Percentiles rank a stretch among this genome's conserved stretches.
These are phyloP conservation scores for Leccinum solheimii DNA, from an alignment of 1,284 basidiomycete genomes.

Conservation along the genomic window DNA sequence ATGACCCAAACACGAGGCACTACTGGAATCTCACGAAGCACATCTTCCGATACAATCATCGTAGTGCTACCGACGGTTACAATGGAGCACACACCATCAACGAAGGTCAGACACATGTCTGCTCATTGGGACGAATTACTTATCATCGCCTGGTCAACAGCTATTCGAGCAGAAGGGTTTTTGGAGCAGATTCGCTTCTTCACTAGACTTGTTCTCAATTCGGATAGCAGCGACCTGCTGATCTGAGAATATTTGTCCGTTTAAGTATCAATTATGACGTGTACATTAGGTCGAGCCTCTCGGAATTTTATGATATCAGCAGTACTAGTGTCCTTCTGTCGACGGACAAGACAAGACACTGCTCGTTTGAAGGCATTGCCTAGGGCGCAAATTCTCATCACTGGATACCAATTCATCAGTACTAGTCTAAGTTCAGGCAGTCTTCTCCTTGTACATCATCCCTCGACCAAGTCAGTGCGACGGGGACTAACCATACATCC, in stretches of 20 bases:
- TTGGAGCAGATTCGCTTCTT: constrained; percentile 40
- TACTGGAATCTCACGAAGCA: constrained; percentile 48
- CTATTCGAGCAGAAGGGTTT: constrained; percentile 35
- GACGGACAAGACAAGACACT: not conserved
- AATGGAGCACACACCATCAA: constrained; percentile 56
- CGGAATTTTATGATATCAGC: not conserved
- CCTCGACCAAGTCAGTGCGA: not conserved
- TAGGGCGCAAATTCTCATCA: too few relatives aligned
- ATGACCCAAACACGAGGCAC: constrained; percentile 42
- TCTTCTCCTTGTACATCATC: too few relatives aligned
- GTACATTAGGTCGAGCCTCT: not conserved
- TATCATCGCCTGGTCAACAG: constrained; percentile 13
- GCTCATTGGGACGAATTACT: too few relatives aligned
- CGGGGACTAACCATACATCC: constrained; percentile 6
- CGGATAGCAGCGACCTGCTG: constrained; percentile 31
- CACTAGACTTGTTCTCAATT: constrained; percentile 38
- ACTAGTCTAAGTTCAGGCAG: too few relatives aligned
- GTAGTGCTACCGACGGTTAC: constrained; percentile 32
- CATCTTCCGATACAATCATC: constrained; percentile 53
- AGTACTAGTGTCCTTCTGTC: not conserved
- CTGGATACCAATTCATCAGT: too few relatives aligned
- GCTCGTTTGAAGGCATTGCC: too few relatives aligned
- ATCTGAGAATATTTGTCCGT: not conserved
- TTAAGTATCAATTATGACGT: too few relatives aligned
- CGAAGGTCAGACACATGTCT: constrained; percentile 35